These are phyloP conservation scores for Globisporangium uncinulatum DNA, from an alignment of 352 stramenopile species.

Conservation along the genomic window DNA sequence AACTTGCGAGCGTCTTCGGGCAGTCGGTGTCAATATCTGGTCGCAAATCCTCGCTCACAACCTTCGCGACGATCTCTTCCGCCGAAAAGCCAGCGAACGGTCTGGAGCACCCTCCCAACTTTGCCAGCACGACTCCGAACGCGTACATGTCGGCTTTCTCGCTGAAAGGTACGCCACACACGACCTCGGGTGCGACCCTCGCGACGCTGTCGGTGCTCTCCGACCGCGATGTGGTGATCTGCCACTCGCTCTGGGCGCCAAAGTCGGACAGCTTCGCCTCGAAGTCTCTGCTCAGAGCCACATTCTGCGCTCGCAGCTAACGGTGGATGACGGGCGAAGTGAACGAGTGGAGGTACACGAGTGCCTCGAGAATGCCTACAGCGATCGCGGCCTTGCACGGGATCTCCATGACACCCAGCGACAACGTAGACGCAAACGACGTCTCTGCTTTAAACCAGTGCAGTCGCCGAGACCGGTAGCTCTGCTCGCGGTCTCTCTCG, in stretches of 20 bases:
- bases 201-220: conserved; percentile 78
- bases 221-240: conserved; percentile 72
- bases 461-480: conserved; percentile 47
- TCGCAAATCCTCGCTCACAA: conserved; percentile 55
- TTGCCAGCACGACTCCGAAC: conserved; percentile 72
- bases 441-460: too few relatives aligned
- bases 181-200: conserved; percentile 76
- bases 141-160: conserved; percentile 86
- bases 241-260: conserved; percentile 71
- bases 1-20: conserved; percentile 60
- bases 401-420: conserved; percentile 7
- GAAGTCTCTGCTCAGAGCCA: conserved; percentile 52
- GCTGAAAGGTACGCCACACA: conserved; percentile 74
- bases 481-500: conserved; percentile 38
- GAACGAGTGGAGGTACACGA: conserved; percentile 82
- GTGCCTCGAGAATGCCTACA: conserved; percentile 65
- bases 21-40: conserved; percentile 49
- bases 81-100: conserved; percentile 71
- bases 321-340: conserved; percentile 77
- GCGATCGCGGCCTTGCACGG: conserved; percentile 49
- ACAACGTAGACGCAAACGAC: background rate
- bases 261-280: conserved; percentile 81
- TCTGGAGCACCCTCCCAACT: conserved; percentile 57
- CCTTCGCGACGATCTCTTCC: conserved; percentile 63
- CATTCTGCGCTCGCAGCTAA: conserved; percentile 74